phyloP scores from a whole-genome alignment of 148 eudicot genomes.

The Limonium bicolor region DNA sequence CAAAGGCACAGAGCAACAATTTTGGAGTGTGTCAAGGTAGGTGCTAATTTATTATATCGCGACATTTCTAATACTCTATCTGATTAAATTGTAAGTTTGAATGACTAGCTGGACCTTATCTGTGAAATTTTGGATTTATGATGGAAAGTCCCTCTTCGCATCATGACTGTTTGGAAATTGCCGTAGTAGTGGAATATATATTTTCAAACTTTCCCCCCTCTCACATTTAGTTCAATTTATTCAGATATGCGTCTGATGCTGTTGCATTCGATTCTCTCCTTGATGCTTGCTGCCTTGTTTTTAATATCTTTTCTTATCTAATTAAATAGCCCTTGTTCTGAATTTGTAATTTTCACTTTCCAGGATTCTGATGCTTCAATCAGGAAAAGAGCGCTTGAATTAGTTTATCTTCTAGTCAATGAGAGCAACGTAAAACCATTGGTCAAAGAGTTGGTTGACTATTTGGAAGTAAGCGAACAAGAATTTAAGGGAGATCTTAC shows the following conservation, averaged over 20 bases:
- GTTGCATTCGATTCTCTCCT: background rate
- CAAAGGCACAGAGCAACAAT: constrained; percentile 94
- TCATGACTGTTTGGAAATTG: too few species aligned
- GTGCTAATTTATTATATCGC: background rate
- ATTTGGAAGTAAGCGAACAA: constrained; percentile 71
- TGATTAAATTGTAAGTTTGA: too few species aligned
- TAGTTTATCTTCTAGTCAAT: constrained; percentile 81
- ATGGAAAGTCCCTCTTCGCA: too few species aligned
- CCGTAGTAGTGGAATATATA: too few species aligned
- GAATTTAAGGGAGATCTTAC: constrained; percentile 93
- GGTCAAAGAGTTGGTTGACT: constrained; percentile 82
- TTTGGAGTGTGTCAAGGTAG: constrained; percentile 97
- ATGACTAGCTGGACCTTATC: too few species aligned
- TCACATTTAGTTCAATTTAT: background rate
- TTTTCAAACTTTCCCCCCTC: too few species aligned
- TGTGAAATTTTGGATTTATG: too few species aligned
- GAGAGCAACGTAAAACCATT: constrained; percentile 84
- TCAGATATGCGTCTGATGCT: background rate
- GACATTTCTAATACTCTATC: constrained; percentile 5
- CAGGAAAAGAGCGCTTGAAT: constrained; percentile 94
- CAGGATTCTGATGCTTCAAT: constrained; percentile 99
- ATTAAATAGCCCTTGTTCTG: background rate
- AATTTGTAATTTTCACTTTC: constrained; percentile 9
- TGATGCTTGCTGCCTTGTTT: background rate
- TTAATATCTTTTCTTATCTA: background rate